phyloP scores from a whole-genome alignment of 768 basidiomycete species.

The Suillus lakei region DNA sequence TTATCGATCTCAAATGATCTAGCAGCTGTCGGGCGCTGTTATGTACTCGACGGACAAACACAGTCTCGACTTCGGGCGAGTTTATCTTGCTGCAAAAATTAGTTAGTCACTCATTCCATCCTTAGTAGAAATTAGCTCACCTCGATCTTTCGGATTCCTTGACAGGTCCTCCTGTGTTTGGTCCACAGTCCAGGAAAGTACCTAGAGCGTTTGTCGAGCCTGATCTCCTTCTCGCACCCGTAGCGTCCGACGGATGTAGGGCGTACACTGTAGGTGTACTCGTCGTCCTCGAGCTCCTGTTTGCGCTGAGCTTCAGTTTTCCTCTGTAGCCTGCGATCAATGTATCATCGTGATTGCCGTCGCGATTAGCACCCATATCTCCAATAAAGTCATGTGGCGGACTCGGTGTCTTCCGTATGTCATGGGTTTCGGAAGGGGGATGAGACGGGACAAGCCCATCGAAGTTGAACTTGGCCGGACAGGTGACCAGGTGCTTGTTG shows the following conservation, averaged over 20 bases:
- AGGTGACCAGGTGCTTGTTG: conserved; percentile 32
- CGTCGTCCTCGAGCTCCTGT: conserved; percentile 33
- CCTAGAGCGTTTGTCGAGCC: conserved; percentile 36
- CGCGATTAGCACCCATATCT: not conserved
- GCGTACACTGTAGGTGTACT: conserved; percentile 27
- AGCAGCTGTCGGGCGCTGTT: conserved; percentile 5
- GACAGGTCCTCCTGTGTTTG: conserved; percentile 38
- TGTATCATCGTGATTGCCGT: not conserved
- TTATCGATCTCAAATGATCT: not conserved
- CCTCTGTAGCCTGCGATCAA: conserved; percentile 27
- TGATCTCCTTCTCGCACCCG: conserved; percentile 35
- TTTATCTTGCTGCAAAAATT: conserved; percentile 18
- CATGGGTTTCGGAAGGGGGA: not conserved
- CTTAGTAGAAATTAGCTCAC: conserved; percentile 19
- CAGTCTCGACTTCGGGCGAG: not conserved
- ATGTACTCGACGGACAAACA: not conserved
- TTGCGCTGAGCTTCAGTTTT: conserved; percentile 34
- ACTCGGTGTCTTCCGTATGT: not conserved
- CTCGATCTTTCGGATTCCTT: conserved; percentile 25
- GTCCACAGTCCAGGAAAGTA: conserved; percentile 42
- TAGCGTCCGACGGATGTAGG: conserved; percentile 32
- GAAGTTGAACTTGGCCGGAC: conserved; percentile 17
- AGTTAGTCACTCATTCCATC: conserved; percentile 14
- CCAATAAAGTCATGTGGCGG: not conserved
- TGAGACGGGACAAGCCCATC: not conserved